phyloP scores from a whole-genome alignment of 2,329 filamentous ascomycete species.

The Cladosporium sp. region DNA sequence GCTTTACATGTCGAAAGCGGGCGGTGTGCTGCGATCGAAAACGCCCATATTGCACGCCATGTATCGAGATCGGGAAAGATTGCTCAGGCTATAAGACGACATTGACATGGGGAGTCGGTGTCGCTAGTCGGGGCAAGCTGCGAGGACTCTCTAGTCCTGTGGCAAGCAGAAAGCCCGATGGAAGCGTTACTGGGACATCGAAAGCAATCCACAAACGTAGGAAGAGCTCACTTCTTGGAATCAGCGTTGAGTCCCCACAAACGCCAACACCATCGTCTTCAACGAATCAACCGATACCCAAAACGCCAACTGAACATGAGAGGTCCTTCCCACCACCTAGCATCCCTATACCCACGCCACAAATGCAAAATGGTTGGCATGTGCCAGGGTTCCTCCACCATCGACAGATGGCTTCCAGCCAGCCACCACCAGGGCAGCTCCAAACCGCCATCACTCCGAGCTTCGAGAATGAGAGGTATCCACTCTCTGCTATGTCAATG shows the following conservation, averaged over 20 bases:
- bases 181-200: conserved; percentile 14
- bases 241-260: neutral
- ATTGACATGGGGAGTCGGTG: conserved; percentile 92
- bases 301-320: conserved; percentile 1
- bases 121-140: conserved; percentile 92
- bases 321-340: conserved; percentile 3
- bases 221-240: conserved; percentile 21
- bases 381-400: conserved; percentile 37
- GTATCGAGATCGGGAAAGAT: conserved; percentile 84
- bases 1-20: conserved; percentile 86
- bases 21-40: conserved; percentile 83
- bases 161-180: conserved; percentile 39
- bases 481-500: conserved; percentile 43
- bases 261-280: neutral
- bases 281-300: neutral
- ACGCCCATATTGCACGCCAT: conserved; percentile 92
- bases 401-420: conserved; percentile 21
- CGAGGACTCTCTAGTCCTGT: conserved; percentile 76
- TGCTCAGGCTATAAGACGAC: conserved; percentile 97
- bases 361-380: conserved; percentile 32
- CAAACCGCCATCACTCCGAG: conserved; percentile 38
- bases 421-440: conserved; percentile 39
- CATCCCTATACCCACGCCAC: conserved; percentile 16
- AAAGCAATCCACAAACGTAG: conserved; percentile 18
- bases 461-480: conserved; percentile 40